A percentile compares a stretch with the other conserved stretches of the same genome.
These are phyloP conservation scores for Solanum chiquidenum DNA, from an alignment of 257 asterid genomes.

Conservation along the genomic window DNA sequence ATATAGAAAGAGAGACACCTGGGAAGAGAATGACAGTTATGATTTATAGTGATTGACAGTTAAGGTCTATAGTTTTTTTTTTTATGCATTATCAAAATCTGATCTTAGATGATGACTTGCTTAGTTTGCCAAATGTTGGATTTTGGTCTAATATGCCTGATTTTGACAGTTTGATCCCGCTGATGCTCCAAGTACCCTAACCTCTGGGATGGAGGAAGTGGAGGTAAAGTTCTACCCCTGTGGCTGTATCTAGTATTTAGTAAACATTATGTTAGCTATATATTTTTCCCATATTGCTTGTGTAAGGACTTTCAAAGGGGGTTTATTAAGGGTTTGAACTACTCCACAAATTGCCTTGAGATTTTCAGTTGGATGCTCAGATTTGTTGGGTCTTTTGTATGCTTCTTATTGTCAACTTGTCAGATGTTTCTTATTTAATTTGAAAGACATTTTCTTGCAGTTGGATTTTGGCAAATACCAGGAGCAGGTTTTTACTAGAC, in stretches of 20 bases:
- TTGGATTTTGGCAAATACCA: conserved; percentile 31
- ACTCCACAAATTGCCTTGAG: neutral
- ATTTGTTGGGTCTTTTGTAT: neutral
- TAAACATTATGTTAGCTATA: neutral
- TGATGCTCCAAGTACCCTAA: conserved; percentile 40
- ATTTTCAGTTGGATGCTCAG: neutral
- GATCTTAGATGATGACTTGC: neutral
- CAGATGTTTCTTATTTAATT: neutral
- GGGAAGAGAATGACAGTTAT: neutral
- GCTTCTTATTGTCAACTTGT: neutral
- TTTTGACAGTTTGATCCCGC: conserved; percentile 49
- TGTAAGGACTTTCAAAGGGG: neutral
- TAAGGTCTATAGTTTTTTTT: neutral
- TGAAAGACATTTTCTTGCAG: conserved; percentile 12
- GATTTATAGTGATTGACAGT: neutral
- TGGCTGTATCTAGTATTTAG: neutral
- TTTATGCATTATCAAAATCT: neutral
- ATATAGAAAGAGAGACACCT: neutral
- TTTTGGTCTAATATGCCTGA: neutral
- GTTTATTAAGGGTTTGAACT: neutral
- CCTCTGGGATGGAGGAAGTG: conserved; percentile 36
- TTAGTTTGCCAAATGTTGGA: neutral
- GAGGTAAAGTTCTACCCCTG: conserved; percentile 17
- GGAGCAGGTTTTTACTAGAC: conserved; percentile 44
- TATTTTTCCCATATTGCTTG: neutral